phyloP scores from a whole-genome alignment of 768 basidiomycete genomes.

The Psilocybe cyanescens region DNA sequence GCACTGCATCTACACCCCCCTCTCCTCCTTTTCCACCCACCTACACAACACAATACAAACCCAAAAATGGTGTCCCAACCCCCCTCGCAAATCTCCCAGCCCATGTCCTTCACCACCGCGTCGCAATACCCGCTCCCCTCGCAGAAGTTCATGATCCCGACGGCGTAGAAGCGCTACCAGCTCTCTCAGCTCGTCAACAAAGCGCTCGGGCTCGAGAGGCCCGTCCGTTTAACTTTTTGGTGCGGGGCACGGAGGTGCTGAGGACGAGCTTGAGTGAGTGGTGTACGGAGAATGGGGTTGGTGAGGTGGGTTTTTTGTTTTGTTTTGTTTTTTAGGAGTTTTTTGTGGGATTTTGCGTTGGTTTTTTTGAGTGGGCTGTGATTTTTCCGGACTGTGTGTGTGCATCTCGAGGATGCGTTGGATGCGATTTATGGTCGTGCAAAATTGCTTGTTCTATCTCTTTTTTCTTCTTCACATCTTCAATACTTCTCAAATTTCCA shows the following conservation, averaged over 20 bases:
- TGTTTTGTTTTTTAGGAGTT: constrained; percentile 2
- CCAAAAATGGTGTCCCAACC: not conserved
- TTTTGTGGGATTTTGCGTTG: not conserved
- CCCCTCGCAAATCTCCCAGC: constrained; percentile 31
- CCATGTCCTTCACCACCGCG: constrained; percentile 76
- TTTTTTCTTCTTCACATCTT: not conserved
- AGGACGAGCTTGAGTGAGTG: constrained; percentile 73
- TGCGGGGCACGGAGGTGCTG: constrained; percentile 76
- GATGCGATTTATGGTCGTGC: no score
- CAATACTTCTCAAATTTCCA: not conserved
- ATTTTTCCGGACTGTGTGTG: no score
- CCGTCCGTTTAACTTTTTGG: constrained; percentile 94
- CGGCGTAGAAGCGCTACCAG: constrained; percentile 91
- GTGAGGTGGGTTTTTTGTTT: constrained; percentile 55
- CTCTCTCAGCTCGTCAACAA: constrained; percentile 98
- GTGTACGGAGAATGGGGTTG: constrained; percentile 70
- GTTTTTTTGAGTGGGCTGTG: no score
- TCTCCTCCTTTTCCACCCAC: not conserved
- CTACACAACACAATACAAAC: not conserved
- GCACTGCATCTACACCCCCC: not conserved
- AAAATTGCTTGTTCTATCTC: no score
- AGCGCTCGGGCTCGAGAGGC: constrained; percentile 71
- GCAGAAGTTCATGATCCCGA: constrained; percentile 92
- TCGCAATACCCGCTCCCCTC: constrained; percentile 76
- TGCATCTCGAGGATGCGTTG: no score